Base-by-base conservation (phyloP, 805 yeast species). In the Metschnikowia noctiluminum region DNA sequence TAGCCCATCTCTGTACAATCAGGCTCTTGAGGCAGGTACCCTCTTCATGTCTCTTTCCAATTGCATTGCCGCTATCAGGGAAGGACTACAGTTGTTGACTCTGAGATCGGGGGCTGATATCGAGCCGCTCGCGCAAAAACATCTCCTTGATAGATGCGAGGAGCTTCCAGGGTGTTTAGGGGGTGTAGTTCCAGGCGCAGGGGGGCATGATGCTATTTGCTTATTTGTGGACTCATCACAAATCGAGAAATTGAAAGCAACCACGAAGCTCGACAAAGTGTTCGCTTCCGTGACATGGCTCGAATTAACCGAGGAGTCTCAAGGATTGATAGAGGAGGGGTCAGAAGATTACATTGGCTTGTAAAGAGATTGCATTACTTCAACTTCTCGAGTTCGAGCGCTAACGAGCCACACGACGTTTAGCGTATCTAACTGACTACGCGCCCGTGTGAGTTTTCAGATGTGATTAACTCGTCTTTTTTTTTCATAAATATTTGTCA, bases 171-270 rank as follows among this genome's bases (percentile, higher is more conserved):
- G 99, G 13, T 94, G 89, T 30, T 57, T 92, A 15, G 96, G 96
- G 0, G 97, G 96, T n/a, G 91, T 94, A 32, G 96, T 94, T 3
- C 99, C 99, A 0, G 99, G 99, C 2, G 99, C 99, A 0, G 99
- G 99, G 28, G 99, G 99, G 0, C 87, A 83, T 62, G 99, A 94
- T 70, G 99, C 99, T 0, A 80, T 94, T 15, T 80, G 95, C 48
- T 60, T 92, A 28, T 65, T 94, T 28, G 84, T 85, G 2, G 73
- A 50, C 30, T 80, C 77, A 28, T 60, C 65, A 1, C 63, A 78
- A 2, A 62, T 78, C 2, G 64, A 59, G 2, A 51, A 57, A 10
- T 70, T 70, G 14, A 51, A 58, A 27, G 31, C 39, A 6, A 47
- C 40, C 3, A 62, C 68, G 9, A 39, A 43, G 10, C 43, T 48